A percentile compares a stretch with the other conserved stretches of the same genome.
phyloP scores from a whole-genome alignment of 2,329 filamentous ascomycete genomes.

The Neopestalotiopsis rosae region DNA sequence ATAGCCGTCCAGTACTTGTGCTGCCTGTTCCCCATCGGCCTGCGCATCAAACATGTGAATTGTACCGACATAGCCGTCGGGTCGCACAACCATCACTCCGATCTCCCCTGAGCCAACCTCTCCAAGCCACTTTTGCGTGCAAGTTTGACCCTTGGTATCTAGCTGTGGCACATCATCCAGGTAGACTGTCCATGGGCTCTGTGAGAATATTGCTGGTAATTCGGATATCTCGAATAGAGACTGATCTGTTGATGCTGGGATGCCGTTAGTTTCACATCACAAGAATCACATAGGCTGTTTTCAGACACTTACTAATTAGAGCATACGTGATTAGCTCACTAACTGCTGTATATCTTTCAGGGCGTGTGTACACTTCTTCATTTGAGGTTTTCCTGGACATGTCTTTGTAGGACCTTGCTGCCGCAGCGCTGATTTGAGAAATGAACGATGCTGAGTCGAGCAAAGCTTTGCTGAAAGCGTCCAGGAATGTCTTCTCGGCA shows the following conservation, averaged over 20 bases:
- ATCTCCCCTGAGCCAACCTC: constrained; percentile 27
- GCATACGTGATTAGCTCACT: constrained; percentile 74
- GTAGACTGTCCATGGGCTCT: constrained; percentile 34
- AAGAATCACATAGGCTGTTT: not conserved
- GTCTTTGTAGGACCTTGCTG: constrained; percentile 64
- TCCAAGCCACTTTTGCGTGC: constrained; percentile 34
- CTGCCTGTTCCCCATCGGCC: constrained; percentile 55
- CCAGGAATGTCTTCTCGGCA: constrained; percentile 56
- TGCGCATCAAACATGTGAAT: constrained; percentile 29
- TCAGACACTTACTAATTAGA: constrained; percentile 62
- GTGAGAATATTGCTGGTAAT: constrained; percentile 30
- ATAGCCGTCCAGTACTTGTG: constrained; percentile 60
- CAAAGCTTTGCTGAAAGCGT: constrained; percentile 61
- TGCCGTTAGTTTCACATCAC: constrained; percentile 15
- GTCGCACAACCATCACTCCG: constrained; percentile 30
- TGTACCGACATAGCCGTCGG: constrained; percentile 36
- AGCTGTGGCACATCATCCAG: constrained; percentile 33
- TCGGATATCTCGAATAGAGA: constrained; percentile 30
- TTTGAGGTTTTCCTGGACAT: constrained; percentile 62
- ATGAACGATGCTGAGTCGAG: constrained; percentile 59
- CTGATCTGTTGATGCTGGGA: constrained; percentile 32
- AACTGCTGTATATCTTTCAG: constrained; percentile 71
- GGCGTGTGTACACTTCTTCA: constrained; percentile 69
- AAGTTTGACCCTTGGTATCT: constrained; percentile 30
- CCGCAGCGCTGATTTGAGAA: constrained; percentile 62